These are phyloP conservation scores for Arachnopeziza araneosa DNA, from an alignment of 2,329 filamentous ascomycete species.

Conservation along the genomic window DNA sequence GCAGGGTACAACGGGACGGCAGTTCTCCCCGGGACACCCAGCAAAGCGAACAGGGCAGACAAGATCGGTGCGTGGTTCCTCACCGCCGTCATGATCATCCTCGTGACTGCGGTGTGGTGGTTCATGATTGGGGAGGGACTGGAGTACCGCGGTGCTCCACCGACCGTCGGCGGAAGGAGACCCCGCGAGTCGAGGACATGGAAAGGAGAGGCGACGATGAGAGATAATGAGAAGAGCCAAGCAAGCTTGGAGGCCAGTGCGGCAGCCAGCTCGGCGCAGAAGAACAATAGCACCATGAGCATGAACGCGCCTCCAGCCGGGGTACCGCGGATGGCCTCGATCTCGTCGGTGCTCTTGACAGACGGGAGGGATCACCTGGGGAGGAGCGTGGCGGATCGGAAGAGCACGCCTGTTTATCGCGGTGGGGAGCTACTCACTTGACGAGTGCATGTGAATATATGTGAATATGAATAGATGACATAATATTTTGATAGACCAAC, in stretches of 20 bases:
- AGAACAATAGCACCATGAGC: neutral
- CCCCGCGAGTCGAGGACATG: neutral
- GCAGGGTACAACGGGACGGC: constrained; percentile 19
- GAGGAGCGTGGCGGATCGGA: neutral
- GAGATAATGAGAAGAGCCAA: neutral
- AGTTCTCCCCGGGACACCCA: neutral
- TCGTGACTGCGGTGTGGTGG: constrained; percentile 4
- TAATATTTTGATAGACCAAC: no score
- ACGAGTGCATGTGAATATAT: neutral
- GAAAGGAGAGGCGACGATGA: constrained; percentile 2
- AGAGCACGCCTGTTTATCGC: constrained; percentile 1
- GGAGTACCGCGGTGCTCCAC: constrained; percentile 5
- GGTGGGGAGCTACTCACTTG: constrained; percentile 1
- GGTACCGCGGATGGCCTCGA: neutral
- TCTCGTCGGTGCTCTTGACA: neutral
- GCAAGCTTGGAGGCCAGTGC: neutral
- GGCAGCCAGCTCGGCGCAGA: neutral
- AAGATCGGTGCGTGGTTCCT: constrained; percentile 38
- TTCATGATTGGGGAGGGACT: constrained; percentile 12
- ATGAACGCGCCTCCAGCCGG: neutral
- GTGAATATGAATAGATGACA: no score
- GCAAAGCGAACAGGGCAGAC: constrained; percentile 31
- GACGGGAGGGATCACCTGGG: neutral
- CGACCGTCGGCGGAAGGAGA: constrained; percentile 4
- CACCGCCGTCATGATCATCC: constrained; percentile 29